A percentile compares a stretch with the other conserved stretches of the same genome.
These are phyloP conservation scores for Penicillium rolfsii DNA, from an alignment of 2,329 filamentous ascomycete species.

Conservation along the genomic window DNA sequence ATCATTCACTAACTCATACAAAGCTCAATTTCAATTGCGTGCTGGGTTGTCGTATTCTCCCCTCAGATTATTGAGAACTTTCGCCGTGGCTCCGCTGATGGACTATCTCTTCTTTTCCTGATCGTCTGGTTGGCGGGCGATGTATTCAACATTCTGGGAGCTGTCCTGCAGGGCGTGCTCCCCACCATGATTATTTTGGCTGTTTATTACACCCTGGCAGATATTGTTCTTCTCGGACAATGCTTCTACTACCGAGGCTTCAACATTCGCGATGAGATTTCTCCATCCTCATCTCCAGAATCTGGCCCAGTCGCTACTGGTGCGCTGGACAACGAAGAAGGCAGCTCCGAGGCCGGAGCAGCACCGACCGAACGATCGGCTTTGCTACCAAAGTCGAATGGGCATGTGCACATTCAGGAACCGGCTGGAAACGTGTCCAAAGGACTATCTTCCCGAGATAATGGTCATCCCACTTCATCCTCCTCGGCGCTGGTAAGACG, in stretches of 20 bases:
- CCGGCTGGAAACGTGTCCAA: neutral
- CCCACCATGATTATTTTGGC: slow-evolving; percentile 97
- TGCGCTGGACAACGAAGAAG: slow-evolving; percentile 22
- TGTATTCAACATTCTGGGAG: slow-evolving; percentile 95
- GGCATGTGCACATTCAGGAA: slow-evolving; percentile 20
- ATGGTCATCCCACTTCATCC: slow-evolving; percentile 13
- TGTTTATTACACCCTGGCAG: slow-evolving; percentile 89
- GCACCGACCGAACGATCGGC: slow-evolving; percentile 37
- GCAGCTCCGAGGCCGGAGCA: slow-evolving; percentile 23
- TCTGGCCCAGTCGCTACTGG: slow-evolving; percentile 16
- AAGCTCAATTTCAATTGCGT: slow-evolving; percentile 93
- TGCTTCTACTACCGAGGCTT: slow-evolving; percentile 97
- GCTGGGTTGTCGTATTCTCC: slow-evolving; percentile 97
- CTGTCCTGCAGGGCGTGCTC: slow-evolving; percentile 84
- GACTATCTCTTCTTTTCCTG: slow-evolving; percentile 87
- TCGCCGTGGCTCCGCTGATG: slow-evolving; percentile 79
- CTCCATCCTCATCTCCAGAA: slow-evolving; percentile 23
- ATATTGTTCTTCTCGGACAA: slow-evolving; percentile 83
- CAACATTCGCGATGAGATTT: slow-evolving; percentile 40
- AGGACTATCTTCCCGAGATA: slow-evolving; percentile 10
- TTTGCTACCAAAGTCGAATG: slow-evolving; percentile 31
- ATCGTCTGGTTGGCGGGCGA: slow-evolving; percentile 91
- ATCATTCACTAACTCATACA: slow-evolving; percentile 19
- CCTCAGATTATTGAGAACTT: slow-evolving; percentile 98
- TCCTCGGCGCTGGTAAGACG: slow-evolving; percentile 25